Base-by-base conservation (phyloP, 2,329 filamentous ascomycete species). In the Massarina eburnea region DNA sequence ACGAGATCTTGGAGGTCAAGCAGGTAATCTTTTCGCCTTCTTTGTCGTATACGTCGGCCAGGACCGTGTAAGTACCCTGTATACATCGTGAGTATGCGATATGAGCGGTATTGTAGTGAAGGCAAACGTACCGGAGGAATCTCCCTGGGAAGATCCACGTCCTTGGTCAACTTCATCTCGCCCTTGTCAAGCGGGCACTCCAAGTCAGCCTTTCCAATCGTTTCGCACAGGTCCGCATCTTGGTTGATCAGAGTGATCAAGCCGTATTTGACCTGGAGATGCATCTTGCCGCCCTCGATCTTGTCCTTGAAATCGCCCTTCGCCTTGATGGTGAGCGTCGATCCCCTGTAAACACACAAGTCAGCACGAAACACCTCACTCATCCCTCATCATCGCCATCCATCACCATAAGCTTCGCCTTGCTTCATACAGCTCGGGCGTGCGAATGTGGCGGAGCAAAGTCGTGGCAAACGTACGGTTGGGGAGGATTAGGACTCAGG, bases 211-310 rank as follows among this genome's bases (percentile, higher is more conserved):
- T 96, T 91, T 68, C 81, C 77, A 55, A 95, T 82, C 70, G 95
- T 86, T 49, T 96, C 88, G 77, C 94, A 99, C 29, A 97, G 81
- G 66, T 96, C 87, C 62, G 86, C 84, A 57, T 80, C 81, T 55
- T 88, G 88, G 71, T 82, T 89, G 71, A 99, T 83, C 54, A 99
- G 81, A 44, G 84, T 88, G 71, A 99, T 96, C 56, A 96, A 79
- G 49, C 92, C 92, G 71, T 95, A 96, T 76, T 96, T 96, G 74
- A 99, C 92, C 57, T 85, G 81, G 32, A 99, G 71, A 38, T 86
- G 78, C 52, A 96, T 86, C 61, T 88, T 89, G 49, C 92, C 89
- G 47, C 90, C 92, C 44, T 84, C 80, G 54, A 99, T 84, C 41
- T 79, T 73, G 64, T 95, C 73, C 58, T 79, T 80, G 54, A 97